phyloP scores from a whole-genome alignment of 768 basidiomycete species.

The Lanmaoa rubissima region DNA sequence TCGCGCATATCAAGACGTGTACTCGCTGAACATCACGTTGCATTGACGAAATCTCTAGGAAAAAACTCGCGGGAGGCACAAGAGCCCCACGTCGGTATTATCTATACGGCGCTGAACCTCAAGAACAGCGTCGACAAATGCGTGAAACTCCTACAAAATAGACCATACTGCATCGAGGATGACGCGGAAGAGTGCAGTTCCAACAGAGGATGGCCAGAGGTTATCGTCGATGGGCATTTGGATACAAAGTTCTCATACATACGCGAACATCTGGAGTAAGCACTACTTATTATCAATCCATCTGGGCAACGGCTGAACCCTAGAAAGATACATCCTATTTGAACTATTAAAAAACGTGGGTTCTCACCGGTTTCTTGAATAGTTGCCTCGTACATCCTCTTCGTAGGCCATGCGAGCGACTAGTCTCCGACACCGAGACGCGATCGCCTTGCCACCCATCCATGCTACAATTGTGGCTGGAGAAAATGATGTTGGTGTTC shows the following conservation, averaged over 20 bases:
- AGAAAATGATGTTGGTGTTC: slow-evolving; percentile 69
- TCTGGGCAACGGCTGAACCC: neutral
- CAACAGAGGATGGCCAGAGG: slow-evolving; percentile 53
- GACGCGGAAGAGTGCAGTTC: slow-evolving; percentile 26
- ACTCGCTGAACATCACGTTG: slow-evolving; percentile 85
- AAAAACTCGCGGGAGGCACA: slow-evolving; percentile 33
- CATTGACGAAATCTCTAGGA: slow-evolving; percentile 61
- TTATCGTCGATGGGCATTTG: slow-evolving; percentile 70
- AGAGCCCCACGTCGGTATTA: slow-evolving; percentile 79
- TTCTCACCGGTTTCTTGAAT: neutral
- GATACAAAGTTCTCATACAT: slow-evolving; percentile 79
- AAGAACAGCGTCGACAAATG: slow-evolving; percentile 72
- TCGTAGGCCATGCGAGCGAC: slow-evolving; percentile 73
- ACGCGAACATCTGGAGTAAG: slow-evolving; percentile 81
- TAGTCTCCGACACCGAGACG: slow-evolving; percentile 44
- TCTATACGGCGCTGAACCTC: slow-evolving; percentile 72
- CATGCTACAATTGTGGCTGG: slow-evolving; percentile 74
- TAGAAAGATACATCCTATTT: slow-evolving; percentile 74
- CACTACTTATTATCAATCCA: slow-evolving; percentile 1
- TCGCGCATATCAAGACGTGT: slow-evolving; percentile 89
- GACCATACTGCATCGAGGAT: slow-evolving; percentile 46
- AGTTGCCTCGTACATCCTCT: neutral
- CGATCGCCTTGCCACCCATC: slow-evolving; percentile 55
- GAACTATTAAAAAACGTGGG: slow-evolving; percentile 87
- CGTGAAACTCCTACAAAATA: slow-evolving; percentile 49